phyloP scores from a whole-genome alignment of 2,329 filamentous ascomycete genomes.

The Phaeosphaeriaceae sp. region DNA sequence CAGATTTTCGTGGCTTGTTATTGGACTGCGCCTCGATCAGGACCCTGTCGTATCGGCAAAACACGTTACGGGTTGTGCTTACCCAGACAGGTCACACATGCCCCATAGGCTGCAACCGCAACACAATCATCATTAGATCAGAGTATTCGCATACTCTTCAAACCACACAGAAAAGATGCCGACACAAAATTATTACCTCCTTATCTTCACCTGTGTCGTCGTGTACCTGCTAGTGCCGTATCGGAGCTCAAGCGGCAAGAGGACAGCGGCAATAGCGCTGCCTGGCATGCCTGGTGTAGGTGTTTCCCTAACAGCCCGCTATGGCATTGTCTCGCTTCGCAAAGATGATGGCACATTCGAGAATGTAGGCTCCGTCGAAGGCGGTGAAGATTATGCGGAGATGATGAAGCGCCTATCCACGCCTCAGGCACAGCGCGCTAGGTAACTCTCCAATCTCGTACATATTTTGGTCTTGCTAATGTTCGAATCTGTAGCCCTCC shows the following conservation, averaged over 20 bases:
- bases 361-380: background rate
- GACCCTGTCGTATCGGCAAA: no score
- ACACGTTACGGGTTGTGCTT: background rate
- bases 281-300: background rate
- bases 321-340: background rate
- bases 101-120: no score
- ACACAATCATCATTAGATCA: no score
- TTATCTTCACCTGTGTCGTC: background rate
- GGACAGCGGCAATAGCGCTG: background rate
- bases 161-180: no score
- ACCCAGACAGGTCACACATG: background rate
- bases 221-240: background rate
- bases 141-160: no score
- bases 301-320: background rate
- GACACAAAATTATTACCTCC: background rate
- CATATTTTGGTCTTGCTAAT: background rate
- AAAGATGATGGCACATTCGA: background rate
- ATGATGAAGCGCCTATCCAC: background rate
- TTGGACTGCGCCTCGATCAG: no score
- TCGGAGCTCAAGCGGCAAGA: background rate
- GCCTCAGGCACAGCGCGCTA: background rate
- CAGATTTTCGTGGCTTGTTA: no score
- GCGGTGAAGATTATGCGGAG: background rate
- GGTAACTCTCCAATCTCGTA: background rate
- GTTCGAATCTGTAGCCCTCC: conserved; percentile 6